Percentiles rank a stretch among this genome's conserved stretches.
These are phyloP conservation scores for Effrenium voratum DNA, from an alignment of 73 alveolate species.

Conservation along the genomic window DNA sequence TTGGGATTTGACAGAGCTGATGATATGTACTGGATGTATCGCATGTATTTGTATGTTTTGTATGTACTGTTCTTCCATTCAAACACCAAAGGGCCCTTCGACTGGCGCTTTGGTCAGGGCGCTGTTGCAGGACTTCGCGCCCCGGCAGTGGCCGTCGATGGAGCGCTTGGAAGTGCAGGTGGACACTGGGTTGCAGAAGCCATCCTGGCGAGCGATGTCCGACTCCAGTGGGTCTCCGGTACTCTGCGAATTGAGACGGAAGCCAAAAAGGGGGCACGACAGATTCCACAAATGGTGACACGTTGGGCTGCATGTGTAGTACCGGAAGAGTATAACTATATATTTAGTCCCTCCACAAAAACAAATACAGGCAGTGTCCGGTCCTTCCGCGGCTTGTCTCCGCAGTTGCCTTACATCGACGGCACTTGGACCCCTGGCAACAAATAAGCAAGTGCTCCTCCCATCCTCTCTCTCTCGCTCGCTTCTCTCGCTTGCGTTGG, in stretches of 20 bases:
- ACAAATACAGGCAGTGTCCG: not conserved
- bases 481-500: too few relatives aligned
- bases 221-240: too few relatives aligned
- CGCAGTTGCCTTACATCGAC: slow-evolving; percentile 1
- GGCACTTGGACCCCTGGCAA: not conserved
- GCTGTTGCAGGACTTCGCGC: slow-evolving; percentile 87
- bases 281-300: not conserved
- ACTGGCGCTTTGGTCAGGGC: not conserved
- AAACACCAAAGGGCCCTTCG: not conserved
- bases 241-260: too few relatives aligned
- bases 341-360: not conserved
- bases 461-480: too few relatives aligned
- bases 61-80: too few relatives aligned
- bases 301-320: not conserved
- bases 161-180: slow-evolving; percentile 58
- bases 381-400: slow-evolving; percentile 29
- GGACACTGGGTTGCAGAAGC: slow-evolving; percentile 64
- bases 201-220: slow-evolving; percentile 27
- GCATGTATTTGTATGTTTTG: too few relatives aligned
- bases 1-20: too few relatives aligned
- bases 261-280: too few relatives aligned
- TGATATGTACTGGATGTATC: too few relatives aligned
- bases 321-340: not conserved
- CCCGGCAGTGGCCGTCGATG: slow-evolving; percentile 56
- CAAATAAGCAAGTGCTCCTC: too few relatives aligned